Evolutionary conservation across 768 basidiomycete species (phyloP).

Genomic region (Suillus cothurnatus): DNA sequence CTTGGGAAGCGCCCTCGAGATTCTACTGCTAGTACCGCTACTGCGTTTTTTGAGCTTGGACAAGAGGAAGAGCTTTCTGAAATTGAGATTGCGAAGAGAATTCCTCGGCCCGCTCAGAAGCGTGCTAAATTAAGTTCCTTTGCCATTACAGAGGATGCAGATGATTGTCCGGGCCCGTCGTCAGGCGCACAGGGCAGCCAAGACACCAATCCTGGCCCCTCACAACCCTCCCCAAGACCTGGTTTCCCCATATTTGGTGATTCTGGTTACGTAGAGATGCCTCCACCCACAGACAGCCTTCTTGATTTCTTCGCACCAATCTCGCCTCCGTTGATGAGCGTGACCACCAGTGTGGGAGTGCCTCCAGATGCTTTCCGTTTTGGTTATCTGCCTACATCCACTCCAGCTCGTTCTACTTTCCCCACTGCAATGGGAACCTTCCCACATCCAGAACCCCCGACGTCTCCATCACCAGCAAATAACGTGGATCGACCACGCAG

Average conservation of each 20-base stretch:
- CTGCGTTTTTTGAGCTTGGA: slow-evolving; percentile 45
- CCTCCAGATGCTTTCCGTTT: slow-evolving; percentile 59
- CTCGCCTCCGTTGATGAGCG: slow-evolving; percentile 40
- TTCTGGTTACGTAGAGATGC: slow-evolving; percentile 38
- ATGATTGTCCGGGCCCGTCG: slow-evolving; percentile 15
- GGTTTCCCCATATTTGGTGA: slow-evolving; percentile 45
- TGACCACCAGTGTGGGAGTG: slow-evolving; percentile 46
- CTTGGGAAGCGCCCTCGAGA: slow-evolving; percentile 73
- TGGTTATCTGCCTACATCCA: slow-evolving; percentile 52
- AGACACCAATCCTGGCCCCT: slow-evolving; percentile 15
- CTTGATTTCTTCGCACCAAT: slow-evolving; percentile 52
- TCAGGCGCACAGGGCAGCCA: slow-evolving; percentile 19
- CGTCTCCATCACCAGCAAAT: slow-evolving; percentile 34
- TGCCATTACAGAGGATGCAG: slow-evolving; percentile 24
- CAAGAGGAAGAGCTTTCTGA: slow-evolving; percentile 41
- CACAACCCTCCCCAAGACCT: slow-evolving; percentile 22
- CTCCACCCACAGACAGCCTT: slow-evolving; percentile 53
- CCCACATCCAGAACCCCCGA: slow-evolving; percentile 37
- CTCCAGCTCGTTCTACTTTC: slow-evolving; percentile 47
- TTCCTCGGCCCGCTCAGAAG: slow-evolving; percentile 54
- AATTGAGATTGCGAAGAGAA: slow-evolving; percentile 39
- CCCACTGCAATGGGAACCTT: slow-evolving; percentile 39
- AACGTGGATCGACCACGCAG: slow-evolving; percentile 35
- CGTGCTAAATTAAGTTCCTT: slow-evolving; percentile 41
- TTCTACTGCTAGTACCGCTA: slow-evolving; percentile 44